These are phyloP conservation scores for Colletotrichum karsti DNA, from an alignment of 2,329 filamentous ascomycete species.

Conservation along the genomic window DNA sequence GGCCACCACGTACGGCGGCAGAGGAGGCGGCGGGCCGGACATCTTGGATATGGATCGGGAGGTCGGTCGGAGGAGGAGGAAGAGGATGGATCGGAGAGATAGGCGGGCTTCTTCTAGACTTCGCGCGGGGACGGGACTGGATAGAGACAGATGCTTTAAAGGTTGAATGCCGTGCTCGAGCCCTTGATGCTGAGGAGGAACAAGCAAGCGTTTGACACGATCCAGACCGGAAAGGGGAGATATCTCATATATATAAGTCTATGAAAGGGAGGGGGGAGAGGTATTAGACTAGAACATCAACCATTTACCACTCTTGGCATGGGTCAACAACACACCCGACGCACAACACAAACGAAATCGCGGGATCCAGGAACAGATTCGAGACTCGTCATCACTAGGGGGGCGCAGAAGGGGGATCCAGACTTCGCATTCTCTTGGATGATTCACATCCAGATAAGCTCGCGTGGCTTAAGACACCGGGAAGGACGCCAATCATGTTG, in stretches of 20 bases:
- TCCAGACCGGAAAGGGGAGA: neutral
- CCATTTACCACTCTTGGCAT: neutral
- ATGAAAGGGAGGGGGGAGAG: neutral
- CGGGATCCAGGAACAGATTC: neutral
- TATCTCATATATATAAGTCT: neutral
- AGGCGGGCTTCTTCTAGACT: neutral
- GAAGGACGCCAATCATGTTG: neutral
- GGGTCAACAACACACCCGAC: too few species aligned
- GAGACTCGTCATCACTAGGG: neutral
- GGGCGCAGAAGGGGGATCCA: neutral
- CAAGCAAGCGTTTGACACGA: neutral
- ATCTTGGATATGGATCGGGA: constrained; percentile 20
- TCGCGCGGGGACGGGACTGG: neutral
- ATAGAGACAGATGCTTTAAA: neutral
- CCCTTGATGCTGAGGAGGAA: neutral
- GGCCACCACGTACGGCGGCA: constrained; percentile 30
- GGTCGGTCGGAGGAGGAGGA: neutral
- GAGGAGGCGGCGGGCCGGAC: constrained; percentile 28
- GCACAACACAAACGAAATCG: neutral
- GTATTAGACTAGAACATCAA: neutral
- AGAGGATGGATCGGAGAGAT: neutral
- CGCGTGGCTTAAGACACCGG: neutral
- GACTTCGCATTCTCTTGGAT: constrained; percentile 5
- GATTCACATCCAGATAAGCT: neutral
- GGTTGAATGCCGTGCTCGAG: neutral